These are phyloP conservation scores for Penicillium simplicissimum DNA, from an alignment of 495 filamentous ascomycete species.

Conservation along the genomic window DNA sequence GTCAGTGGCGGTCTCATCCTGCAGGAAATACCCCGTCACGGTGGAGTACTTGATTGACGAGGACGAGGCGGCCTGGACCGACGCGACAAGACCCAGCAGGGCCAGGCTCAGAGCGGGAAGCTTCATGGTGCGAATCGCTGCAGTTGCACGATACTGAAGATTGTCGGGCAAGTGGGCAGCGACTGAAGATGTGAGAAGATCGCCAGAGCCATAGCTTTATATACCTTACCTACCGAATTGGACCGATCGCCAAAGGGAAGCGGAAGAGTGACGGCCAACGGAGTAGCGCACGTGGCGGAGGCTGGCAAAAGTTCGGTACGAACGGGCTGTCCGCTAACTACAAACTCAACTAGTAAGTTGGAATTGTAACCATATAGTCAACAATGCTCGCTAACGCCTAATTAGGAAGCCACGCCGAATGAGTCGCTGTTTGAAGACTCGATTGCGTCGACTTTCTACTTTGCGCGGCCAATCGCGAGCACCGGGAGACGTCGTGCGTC, in stretches of 20 bases:
- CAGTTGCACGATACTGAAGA: slow-evolving; percentile 5
- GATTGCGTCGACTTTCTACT: background rate
- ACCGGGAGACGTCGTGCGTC: background rate
- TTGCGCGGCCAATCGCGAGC: background rate
- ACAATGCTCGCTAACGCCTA: background rate
- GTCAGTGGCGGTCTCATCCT: slow-evolving; percentile 66
- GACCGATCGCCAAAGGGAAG: background rate
- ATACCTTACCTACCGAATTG: slow-evolving; percentile 7
- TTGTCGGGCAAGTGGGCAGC: slow-evolving; percentile 3
- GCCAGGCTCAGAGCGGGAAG: slow-evolving; percentile 22
- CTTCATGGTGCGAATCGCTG: slow-evolving; percentile 29
- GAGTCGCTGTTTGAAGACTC: background rate
- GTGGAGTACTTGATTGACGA: slow-evolving; percentile 57
- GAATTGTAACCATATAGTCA: background rate
- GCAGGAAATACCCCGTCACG: slow-evolving; percentile 68
- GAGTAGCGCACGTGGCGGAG: slow-evolving; percentile 3
- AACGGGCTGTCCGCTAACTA: slow-evolving; percentile 2
- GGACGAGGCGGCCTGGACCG: slow-evolving; percentile 22
- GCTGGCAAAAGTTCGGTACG: background rate
- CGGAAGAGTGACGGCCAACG: slow-evolving; percentile 9
- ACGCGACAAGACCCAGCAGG: slow-evolving; percentile 26
- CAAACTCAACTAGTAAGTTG: too few species aligned
- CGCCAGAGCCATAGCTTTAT: slow-evolving; percentile 16
- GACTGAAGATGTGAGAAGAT: slow-evolving; percentile 13
- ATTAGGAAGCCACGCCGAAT: background rate